Conservation (phyloP, 371 early-diverging fungal genomes). For the Mucor piriformis region DNA sequence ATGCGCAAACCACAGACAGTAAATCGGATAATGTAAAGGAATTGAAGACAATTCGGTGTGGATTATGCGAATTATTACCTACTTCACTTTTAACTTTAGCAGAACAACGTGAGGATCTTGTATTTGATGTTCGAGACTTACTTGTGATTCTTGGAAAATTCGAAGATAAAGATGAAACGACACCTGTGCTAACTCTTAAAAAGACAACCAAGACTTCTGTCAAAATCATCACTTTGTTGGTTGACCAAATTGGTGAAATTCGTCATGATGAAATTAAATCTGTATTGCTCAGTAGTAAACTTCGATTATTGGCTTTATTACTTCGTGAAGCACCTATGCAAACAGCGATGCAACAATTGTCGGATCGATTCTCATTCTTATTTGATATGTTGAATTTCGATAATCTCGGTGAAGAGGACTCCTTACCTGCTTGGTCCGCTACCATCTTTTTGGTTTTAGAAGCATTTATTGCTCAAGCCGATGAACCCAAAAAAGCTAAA, state of each 20-base stretch:
- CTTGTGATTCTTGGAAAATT: constrained; percentile 56
- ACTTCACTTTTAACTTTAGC: constrained; percentile 60
- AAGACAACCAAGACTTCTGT: constrained; percentile 4
- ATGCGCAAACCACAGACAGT: too few species aligned
- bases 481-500: constrained; percentile 60
- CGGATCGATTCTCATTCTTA: constrained; percentile 46
- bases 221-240: constrained; percentile 38
- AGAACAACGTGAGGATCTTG: constrained; percentile 66
- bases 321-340: constrained; percentile 62
- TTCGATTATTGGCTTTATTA: constrained; percentile 70
- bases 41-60: constrained; percentile 56
- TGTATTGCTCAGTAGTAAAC: constrained; percentile 44
- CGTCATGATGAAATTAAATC: constrained; percentile 29
- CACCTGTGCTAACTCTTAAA: too few species aligned
- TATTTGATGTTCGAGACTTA: constrained; percentile 75
- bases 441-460: constrained; percentile 72
- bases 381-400: constrained; percentile 46
- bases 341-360: constrained; percentile 41
- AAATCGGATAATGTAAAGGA: constrained; percentile 33
- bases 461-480: constrained; percentile 63
- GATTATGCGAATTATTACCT: constrained; percentile 54
- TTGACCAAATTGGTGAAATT: constrained; percentile 33
- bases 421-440: constrained; percentile 63
- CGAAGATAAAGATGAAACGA: constrained; percentile 21
- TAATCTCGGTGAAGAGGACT: constrained; percentile 18